Percentiles rank a stretch among this genome's conserved stretches.
Conservation (phyloP, 2,329 filamentous ascomycete species). For the Fusarium pseudonygamai region DNA sequence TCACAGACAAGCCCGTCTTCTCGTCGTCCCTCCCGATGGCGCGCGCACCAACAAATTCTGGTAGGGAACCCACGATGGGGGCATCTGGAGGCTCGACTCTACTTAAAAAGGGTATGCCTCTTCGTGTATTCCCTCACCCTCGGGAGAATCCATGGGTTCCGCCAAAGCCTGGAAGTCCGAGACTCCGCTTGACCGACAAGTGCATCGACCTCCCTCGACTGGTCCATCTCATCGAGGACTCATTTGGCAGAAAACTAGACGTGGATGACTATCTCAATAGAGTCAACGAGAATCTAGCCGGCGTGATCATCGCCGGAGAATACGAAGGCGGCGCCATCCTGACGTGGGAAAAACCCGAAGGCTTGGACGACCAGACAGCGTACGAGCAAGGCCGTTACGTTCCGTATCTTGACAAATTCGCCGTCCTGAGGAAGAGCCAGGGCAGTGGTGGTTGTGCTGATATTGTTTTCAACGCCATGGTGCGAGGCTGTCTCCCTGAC, state of each 20-base stretch:
- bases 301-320: constrained; percentile 92
- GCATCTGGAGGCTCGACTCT: constrained; percentile 72
- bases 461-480: constrained; percentile 96
- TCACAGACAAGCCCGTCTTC: constrained; percentile 92
- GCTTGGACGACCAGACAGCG: constrained; percentile 63
- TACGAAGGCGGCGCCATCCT: constrained; percentile 96
- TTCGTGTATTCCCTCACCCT: constrained; percentile 84
- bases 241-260: constrained; percentile 86
- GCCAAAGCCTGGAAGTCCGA: constrained; percentile 65
- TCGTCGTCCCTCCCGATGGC: constrained; percentile 88
- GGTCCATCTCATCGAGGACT: constrained; percentile 90
- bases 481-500: constrained; percentile 83
- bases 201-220: constrained; percentile 85
- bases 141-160: constrained; percentile 75
- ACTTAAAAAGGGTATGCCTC: constrained; percentile 88
- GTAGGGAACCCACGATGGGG: constrained; percentile 10
- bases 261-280: constrained; percentile 82
- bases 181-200: constrained; percentile 78
- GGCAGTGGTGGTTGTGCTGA: constrained; percentile 94
- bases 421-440: constrained; percentile 87
- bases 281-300: constrained; percentile 83
- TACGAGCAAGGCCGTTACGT: constrained; percentile 72
- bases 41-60: constrained; percentile 59
- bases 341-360: constrained; percentile 87
- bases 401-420: constrained; percentile 97